phyloP scores from a whole-genome alignment of 331 rosid species.

The Dryas integrifolia region DNA sequence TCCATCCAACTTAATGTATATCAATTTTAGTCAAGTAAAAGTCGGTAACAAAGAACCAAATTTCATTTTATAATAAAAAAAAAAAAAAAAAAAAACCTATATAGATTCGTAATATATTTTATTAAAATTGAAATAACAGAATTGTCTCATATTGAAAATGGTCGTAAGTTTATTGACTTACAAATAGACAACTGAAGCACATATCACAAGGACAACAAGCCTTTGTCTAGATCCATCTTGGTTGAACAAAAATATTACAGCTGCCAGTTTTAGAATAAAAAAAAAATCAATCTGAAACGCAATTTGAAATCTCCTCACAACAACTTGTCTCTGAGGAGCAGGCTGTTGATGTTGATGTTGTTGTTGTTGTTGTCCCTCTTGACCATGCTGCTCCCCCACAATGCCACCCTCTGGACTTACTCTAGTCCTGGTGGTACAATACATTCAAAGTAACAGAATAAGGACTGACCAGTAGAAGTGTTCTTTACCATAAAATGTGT shows the following conservation, averaged over 20 bases:
- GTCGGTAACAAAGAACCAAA: neutral
- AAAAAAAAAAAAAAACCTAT: neutral
- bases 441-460: constrained; percentile 20
- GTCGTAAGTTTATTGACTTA: constrained; percentile 41
- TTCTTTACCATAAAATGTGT: neutral
- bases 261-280: constrained; percentile 90
- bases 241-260: constrained; percentile 84
- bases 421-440: constrained; percentile 42
- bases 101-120: neutral
- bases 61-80: neutral
- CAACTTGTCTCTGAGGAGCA: constrained; percentile 80
- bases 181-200: constrained; percentile 80
- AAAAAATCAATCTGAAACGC: constrained; percentile 86
- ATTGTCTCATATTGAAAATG: constrained; percentile 8
- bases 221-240: constrained; percentile 98
- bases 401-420: constrained; percentile 54
- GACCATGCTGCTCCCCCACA: constrained; percentile 61
- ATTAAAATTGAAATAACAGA: neutral
- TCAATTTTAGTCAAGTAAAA: neutral
- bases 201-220: constrained; percentile 73
- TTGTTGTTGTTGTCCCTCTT: constrained; percentile 61
- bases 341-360: constrained; percentile 69
- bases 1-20: constrained; percentile 6
- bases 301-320: constrained; percentile 83
- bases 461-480: neutral